These are phyloP conservation scores for Tylopilus rubrobrunneus DNA, from an alignment of 768 basidiomycete species.

Conservation along the genomic window DNA sequence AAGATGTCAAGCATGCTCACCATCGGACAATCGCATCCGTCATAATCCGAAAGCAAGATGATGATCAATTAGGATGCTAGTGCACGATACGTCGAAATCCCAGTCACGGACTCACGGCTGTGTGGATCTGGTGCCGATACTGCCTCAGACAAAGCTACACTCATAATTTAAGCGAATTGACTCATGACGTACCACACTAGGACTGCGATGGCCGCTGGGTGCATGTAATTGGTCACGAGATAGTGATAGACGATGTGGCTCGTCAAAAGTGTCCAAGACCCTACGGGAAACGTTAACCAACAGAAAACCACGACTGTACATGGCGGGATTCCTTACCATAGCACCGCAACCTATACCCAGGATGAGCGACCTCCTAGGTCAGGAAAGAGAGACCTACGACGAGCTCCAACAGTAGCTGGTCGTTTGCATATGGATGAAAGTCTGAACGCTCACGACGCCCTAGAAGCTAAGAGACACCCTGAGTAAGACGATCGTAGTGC, in stretches of 20 bases:
- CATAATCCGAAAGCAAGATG: slow-evolving; percentile 33
- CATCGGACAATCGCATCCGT: slow-evolving; percentile 48
- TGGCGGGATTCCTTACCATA: slow-evolving; percentile 10
- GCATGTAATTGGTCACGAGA: slow-evolving; percentile 51
- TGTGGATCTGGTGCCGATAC: slow-evolving; percentile 42
- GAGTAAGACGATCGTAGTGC: background rate
- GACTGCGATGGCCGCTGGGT: slow-evolving; percentile 38
- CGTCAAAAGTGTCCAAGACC: slow-evolving; percentile 52
- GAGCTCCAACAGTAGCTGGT: slow-evolving; percentile 33
- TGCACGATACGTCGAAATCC: slow-evolving; percentile 11
- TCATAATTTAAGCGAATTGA: background rate
- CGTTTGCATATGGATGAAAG: slow-evolving; percentile 42
- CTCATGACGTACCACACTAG: slow-evolving; percentile 47
- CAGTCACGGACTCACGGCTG: slow-evolving; percentile 43
- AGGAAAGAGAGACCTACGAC: slow-evolving; percentile 30
- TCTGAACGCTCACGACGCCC: slow-evolving; percentile 54
- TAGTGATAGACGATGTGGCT: slow-evolving; percentile 58
- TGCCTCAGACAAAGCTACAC: background rate
- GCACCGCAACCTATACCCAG: slow-evolving; percentile 17
- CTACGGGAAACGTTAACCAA: slow-evolving; percentile 3
- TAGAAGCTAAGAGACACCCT: slow-evolving; percentile 39
- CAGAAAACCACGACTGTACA: background rate
- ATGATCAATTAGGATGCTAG: background rate
- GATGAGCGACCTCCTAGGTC: background rate
- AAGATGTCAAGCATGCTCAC: slow-evolving; percentile 13